Conservation (phyloP, 305 asterid species). For the Solanum hybrid region DNA sequence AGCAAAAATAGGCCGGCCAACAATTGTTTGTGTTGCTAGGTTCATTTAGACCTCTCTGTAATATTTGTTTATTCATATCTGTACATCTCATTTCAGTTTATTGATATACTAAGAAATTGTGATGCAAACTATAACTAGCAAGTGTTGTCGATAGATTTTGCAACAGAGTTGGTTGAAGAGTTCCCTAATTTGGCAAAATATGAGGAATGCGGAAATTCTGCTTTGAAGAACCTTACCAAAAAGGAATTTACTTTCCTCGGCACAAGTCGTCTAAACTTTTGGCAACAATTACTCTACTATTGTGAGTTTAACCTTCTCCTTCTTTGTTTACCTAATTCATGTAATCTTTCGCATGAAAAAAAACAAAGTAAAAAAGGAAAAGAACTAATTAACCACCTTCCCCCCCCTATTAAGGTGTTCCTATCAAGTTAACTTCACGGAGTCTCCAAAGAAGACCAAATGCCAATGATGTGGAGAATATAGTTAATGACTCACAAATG, state of each 20-base stretch:
- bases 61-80: not conserved
- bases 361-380: not conserved
- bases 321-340: not conserved
- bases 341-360: not conserved
- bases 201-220: not conserved
- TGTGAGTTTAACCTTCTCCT: not conserved
- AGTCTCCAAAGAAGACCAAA: not conserved
- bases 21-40: not conserved
- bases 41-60: not conserved
- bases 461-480: not conserved
- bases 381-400: not conserved
- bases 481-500: not conserved
- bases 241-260: not conserved
- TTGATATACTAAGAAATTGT: not conserved
- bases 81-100: not conserved
- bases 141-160: not conserved
- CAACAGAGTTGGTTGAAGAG: not conserved
- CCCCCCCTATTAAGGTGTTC: not conserved
- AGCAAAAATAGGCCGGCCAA: not conserved
- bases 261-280: not conserved
- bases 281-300: not conserved
- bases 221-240: not conserved
- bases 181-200: not conserved
- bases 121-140: not conserved
- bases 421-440: not conserved